phyloP scores from a whole-genome alignment of 805 yeast species.

The Candida dajiaensis region DNA sequence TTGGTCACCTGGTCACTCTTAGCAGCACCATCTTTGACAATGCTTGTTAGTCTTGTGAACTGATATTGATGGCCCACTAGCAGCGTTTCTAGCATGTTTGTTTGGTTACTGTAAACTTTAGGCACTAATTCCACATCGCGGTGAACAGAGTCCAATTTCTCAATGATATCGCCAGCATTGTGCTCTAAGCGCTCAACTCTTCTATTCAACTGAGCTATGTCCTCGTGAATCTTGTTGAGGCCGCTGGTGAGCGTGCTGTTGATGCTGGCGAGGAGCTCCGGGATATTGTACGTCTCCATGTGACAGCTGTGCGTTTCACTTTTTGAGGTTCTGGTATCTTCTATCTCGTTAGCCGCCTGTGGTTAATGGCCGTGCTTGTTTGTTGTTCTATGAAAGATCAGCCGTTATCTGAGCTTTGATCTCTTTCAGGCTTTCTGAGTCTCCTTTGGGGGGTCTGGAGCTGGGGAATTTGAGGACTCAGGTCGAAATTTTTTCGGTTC shows the following conservation, averaged over 20 bases:
- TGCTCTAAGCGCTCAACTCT: conserved; percentile 18
- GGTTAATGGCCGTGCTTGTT: not conserved
- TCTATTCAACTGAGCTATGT: conserved; percentile 11
- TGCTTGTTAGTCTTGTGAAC: conserved; percentile 8
- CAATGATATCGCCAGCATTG: conserved; percentile 3
- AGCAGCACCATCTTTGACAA: not conserved
- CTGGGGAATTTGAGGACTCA: not conserved
- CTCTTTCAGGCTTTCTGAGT: not conserved
- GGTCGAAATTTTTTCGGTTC: not conserved
- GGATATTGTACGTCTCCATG: conserved; percentile 23
- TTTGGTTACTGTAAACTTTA: conserved; percentile 16
- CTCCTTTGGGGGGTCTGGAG: not conserved
- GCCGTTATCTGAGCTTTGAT: not conserved
- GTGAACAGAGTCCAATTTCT: conserved; percentile 10
- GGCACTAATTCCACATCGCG: conserved; percentile 13
- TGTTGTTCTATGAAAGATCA: not conserved
- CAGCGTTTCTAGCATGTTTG: conserved; percentile 13
- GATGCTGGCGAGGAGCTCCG: conserved; percentile 20
- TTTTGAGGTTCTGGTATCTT: too few relatives aligned
- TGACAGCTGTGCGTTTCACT: not conserved
- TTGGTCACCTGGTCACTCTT: not conserved
- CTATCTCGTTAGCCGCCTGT: not conserved
- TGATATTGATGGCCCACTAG: conserved; percentile 17
- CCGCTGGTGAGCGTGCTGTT: conserved; percentile 14
- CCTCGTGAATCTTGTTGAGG: conserved; percentile 16